These are phyloP conservation scores for Acer saccharum DNA, from an alignment of 345 rosid genomes.

Conservation along the genomic window DNA sequence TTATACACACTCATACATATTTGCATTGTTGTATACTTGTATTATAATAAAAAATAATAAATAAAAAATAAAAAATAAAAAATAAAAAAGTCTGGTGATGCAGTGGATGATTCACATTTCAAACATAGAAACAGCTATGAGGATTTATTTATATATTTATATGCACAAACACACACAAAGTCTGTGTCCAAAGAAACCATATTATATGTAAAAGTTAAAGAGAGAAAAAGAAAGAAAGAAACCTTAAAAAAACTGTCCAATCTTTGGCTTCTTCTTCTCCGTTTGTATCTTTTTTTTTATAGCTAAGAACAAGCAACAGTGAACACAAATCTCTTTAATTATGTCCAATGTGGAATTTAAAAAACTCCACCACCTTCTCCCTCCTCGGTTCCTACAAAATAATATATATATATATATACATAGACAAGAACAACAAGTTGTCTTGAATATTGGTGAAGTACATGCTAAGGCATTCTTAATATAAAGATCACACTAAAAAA, in stretches of 20 bases:
- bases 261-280: constrained; percentile 24
- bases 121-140: constrained; percentile 14
- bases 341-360: constrained; percentile 4
- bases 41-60: constrained; percentile 3
- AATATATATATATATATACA: neutral
- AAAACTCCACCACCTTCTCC: neutral
- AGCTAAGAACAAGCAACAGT: constrained; percentile 15
- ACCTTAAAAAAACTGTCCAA: constrained; percentile 33
- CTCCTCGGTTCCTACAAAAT: constrained; percentile 20
- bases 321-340: constrained; percentile 2
- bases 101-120: constrained; percentile 29
- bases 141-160: neutral
- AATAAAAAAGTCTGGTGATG: constrained; percentile 14
- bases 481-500: constrained; percentile 21
- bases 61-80: neutral
- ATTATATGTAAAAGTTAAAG: constrained; percentile 14
- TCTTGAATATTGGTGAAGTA: constrained; percentile 33
- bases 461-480: constrained; percentile 29
- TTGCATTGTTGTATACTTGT: too few relatives aligned
- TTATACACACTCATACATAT: too few relatives aligned
- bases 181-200: constrained; percentile 13
- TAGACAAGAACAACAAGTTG: constrained; percentile 17
- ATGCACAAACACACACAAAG: neutral
- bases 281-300: neutral
- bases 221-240: constrained; percentile 14